phyloP scores from a whole-genome alignment of 139 green algal species.

The Chlamydomonas sp. region DNA sequence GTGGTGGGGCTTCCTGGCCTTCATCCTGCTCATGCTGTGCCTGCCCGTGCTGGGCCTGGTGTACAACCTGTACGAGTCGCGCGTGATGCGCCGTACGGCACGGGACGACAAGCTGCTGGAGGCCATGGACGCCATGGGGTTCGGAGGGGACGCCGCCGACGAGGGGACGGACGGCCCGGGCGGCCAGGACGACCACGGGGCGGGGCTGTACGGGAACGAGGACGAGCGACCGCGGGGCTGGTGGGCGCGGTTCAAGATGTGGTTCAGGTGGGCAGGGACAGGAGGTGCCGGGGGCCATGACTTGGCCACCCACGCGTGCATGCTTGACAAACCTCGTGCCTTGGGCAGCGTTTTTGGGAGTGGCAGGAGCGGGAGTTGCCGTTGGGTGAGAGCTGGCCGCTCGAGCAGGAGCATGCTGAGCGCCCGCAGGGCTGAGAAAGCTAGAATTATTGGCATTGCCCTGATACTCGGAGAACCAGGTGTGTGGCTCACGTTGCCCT shows the following conservation, averaged over 20 bases:
- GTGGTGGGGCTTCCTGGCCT: constrained; percentile 21
- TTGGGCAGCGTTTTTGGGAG: no score
- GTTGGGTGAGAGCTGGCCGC: no score
- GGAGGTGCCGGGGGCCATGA: no score
- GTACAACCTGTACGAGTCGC: neutral
- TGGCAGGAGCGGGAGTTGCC: no score
- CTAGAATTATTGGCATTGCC: no score
- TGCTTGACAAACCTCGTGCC: no score
- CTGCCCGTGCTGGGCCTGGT: neutral
- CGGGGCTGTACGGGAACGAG: neutral
- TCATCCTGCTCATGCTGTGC: constrained; percentile 4
- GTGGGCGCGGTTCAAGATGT: neutral
- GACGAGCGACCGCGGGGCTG: neutral
- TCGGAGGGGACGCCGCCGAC: neutral
- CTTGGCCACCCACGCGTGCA: no score
- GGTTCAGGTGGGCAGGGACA: constrained; percentile 2
- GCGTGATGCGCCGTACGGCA: neutral
- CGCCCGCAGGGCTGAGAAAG: no score
- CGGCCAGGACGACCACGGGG: neutral
- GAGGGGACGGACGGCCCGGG: neutral
- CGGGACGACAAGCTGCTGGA: constrained; percentile 22
- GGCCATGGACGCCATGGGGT: constrained; percentile 20
- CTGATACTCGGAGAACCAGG: no score
- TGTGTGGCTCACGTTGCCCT: no score
- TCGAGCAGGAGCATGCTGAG: no score